Evolutionary conservation across 2,329 filamentous ascomycete species (phyloP).

Genomic region (Ceratocystiopsis sp.): DNA sequence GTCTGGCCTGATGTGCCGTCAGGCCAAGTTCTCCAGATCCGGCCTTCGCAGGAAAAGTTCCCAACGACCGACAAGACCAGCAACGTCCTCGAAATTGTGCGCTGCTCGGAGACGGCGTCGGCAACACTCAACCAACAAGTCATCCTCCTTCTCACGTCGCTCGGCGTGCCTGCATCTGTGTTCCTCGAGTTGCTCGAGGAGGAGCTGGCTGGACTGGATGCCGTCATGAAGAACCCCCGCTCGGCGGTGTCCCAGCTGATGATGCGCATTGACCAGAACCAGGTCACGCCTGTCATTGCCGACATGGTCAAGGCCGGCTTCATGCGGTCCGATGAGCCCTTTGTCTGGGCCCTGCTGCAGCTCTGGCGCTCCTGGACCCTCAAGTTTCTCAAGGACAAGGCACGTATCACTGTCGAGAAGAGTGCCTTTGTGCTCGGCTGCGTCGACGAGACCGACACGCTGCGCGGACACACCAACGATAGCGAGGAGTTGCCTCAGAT

Average conservation of each 20-base stretch:
- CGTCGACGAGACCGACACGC: slow-evolving; percentile 63
- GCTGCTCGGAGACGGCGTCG: slow-evolving; percentile 56
- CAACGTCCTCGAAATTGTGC: slow-evolving; percentile 69
- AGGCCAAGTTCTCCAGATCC: slow-evolving; percentile 55
- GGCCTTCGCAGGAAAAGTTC: slow-evolving; percentile 82
- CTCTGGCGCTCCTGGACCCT: slow-evolving; percentile 83
- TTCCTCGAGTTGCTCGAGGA: slow-evolving; percentile 51
- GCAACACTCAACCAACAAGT: slow-evolving; percentile 81
- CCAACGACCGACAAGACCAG: slow-evolving; percentile 30
- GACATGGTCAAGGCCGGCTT: slow-evolving; percentile 68
- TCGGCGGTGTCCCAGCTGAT: slow-evolving; percentile 52
- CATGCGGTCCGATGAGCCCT: slow-evolving; percentile 57
- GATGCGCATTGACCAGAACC: slow-evolving; percentile 70
- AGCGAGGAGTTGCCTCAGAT: slow-evolving; percentile 54
- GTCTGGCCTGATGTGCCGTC: slow-evolving; percentile 46
- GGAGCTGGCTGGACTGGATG: slow-evolving; percentile 52
- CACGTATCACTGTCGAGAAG: slow-evolving; percentile 62
- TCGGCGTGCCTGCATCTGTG: slow-evolving; percentile 50
- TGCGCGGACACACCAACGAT: slow-evolving; percentile 47
- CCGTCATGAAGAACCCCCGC: slow-evolving; percentile 47
- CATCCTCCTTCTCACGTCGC: slow-evolving; percentile 64
- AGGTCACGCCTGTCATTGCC: slow-evolving; percentile 57
- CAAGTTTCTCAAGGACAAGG: slow-evolving; percentile 84
- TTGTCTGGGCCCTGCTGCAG: slow-evolving; percentile 59
- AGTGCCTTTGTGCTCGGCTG: slow-evolving; percentile 81